These are phyloP conservation scores for Globisporangium echinulatum DNA, from an alignment of 352 stramenopile species.

Conservation along the genomic window DNA sequence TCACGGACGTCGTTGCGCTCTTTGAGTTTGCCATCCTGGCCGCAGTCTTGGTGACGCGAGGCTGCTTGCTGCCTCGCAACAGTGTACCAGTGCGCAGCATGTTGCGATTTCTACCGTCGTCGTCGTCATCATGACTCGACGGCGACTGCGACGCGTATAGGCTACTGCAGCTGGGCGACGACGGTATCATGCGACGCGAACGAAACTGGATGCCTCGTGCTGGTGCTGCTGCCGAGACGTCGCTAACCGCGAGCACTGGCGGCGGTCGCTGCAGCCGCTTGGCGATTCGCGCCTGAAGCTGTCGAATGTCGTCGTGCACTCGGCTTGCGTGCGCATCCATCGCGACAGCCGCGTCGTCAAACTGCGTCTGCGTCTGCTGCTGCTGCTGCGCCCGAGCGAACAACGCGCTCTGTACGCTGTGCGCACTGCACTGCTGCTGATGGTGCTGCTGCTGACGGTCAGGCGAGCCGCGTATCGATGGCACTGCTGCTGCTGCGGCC, in stretches of 20 bases:
- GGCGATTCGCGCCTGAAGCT: constrained; percentile 60
- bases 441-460: too few relatives aligned
- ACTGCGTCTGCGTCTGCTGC: background rate
- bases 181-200: background rate
- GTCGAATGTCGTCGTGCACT: constrained; percentile 66
- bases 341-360: background rate
- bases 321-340: constrained; percentile 59
- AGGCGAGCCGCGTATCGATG: background rate
- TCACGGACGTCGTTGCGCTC: too few relatives aligned
- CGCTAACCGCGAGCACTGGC: constrained; percentile 1
- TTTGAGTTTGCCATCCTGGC: background rate
- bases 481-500: background rate
- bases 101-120: too few relatives aligned
- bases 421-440: too few relatives aligned
- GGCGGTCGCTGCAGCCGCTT: constrained; percentile 47
- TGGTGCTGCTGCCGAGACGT: background rate
- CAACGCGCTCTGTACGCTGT: too few relatives aligned
- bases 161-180: background rate
- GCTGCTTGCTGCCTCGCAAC: background rate
- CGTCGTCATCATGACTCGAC: background rate
- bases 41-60: background rate
- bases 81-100: too few relatives aligned
- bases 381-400: too few relatives aligned
- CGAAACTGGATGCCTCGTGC: background rate
- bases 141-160: constrained; percentile 24